Evolutionary conservation across 202 grass and related monocot species (phyloP), one percentile per base, ranked within the genome.

Genomic region (Zizania palustris): DNA sequence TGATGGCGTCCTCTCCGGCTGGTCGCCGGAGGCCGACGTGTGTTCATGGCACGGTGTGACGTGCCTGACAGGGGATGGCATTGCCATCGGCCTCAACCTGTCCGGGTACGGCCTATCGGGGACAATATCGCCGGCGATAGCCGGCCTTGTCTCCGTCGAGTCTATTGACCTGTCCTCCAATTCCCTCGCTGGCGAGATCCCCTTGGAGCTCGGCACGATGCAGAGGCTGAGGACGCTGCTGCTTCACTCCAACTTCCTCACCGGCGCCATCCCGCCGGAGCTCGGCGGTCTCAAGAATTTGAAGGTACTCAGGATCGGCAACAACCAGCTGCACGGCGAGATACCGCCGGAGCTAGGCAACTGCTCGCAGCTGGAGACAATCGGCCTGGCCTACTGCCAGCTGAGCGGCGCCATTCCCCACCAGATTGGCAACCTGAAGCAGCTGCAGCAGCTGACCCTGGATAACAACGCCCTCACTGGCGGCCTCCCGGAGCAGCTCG

Each of bases 91-190:
- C 41, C 83, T 98, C 59, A 98, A 95, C 78, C 76, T 98, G 71
- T 95, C 95, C 4, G 71, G 85, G 33, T 69, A 73, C 3, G 80
- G 95, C 13, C 57, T 98, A 4, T 68, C 85, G 0, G 95, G 95
- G 35, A 79, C 54, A 56, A 69, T 98, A 77, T 84, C 89, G 6
- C 85, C 89, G 48, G 74, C 72, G 53, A 79, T 98, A 18, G 75
- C 68, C 3, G 35, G 69, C 51, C 89, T 98, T 5, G 3, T 71
- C 5, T 88, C 66, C 40, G 33, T 98, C 4, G 85, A 98, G 80
- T 56, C 81, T 60, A 88, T 98, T 2, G 95, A 98, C 43, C 4
- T 98, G 33, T 98, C 95, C 35, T 98, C 95, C 35, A 95, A 98
- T 69, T 85, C 80, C 39, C 83, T 98, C 61, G 68, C 89, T n/a